Evolutionary conservation across 129 eudicot species (phyloP).

Genomic region (Lactuca sativa): DNA sequence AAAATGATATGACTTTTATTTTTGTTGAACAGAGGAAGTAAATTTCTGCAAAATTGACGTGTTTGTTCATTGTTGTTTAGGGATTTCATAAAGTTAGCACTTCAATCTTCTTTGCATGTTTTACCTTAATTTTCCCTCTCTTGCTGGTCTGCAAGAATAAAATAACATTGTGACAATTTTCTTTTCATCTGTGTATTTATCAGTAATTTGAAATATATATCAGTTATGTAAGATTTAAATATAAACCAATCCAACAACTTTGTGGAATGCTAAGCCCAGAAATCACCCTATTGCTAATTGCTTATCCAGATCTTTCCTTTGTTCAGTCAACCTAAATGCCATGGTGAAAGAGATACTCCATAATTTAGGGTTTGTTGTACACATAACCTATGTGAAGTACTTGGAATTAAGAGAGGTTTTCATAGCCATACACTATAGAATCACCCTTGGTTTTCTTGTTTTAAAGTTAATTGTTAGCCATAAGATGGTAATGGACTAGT

Average conservation of each 20-base stretch:
- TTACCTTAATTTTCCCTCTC: not conserved
- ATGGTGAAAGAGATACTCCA: not conserved
- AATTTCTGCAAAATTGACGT: conserved; percentile 10
- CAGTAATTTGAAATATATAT: conserved; percentile 6
- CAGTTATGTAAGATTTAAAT: conserved; percentile 1
- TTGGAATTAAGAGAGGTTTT: not conserved
- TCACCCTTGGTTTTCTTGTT: conserved; percentile 1
- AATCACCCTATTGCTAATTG: not conserved
- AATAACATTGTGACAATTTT: not conserved
- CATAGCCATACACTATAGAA: not conserved
- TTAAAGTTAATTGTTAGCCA: conserved; percentile 7
- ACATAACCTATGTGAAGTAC: not conserved
- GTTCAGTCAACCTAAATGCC: not conserved
- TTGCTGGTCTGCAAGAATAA: conserved; percentile 5
- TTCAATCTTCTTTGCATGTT: not conserved
- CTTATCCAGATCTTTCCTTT: not conserved
- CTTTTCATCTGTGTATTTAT: not conserved
- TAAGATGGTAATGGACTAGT: not conserved
- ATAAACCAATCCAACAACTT: not conserved
- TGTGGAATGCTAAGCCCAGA: not conserved
- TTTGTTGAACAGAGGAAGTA: not conserved
- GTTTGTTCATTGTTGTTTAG: not conserved
- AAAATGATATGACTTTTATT: not conserved
- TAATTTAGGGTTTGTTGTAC: conserved; percentile 15
- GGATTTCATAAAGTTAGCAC: not conserved